Conservation (phyloP, 768 basidiomycete genomes). For the Antrodiella citrinella region DNA sequence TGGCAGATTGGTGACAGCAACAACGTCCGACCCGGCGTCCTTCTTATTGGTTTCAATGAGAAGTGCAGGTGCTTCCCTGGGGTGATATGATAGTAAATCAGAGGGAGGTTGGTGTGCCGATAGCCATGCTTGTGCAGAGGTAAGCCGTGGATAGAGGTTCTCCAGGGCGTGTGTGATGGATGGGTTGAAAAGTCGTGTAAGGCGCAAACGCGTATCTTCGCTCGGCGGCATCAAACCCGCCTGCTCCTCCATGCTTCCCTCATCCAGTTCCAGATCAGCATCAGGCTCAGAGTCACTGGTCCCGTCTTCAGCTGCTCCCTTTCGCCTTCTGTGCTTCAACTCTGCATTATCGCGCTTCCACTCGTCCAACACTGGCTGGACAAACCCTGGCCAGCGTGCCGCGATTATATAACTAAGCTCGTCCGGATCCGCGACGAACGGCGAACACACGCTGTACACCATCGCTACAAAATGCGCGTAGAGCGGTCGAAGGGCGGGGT, state of each 20-base stretch:
- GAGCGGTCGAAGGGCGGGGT: conserved; percentile 46
- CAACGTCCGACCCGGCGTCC: neutral
- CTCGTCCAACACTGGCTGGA: conserved; percentile 54
- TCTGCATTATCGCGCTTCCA: neutral
- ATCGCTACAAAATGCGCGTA: conserved; percentile 56
- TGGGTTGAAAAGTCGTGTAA: conserved; percentile 54
- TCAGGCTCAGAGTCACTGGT: conserved; percentile 15
- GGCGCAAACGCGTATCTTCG: conserved; percentile 59
- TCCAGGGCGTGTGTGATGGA: conserved; percentile 58
- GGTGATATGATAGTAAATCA: conserved; percentile 26
- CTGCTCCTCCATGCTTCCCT: conserved; percentile 11
- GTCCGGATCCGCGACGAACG: conserved; percentile 56
- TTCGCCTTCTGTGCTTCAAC: conserved; percentile 14
- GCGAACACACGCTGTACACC: conserved; percentile 52
- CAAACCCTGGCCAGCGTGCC: conserved; percentile 76
- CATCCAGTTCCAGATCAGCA: conserved; percentile 12
- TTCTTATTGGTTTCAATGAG: neutral
- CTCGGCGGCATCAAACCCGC: conserved; percentile 30
- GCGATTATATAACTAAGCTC: conserved; percentile 73
- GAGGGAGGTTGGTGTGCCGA: conserved; percentile 37
- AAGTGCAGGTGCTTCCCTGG: conserved; percentile 18
- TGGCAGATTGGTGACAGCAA: conserved; percentile 21
- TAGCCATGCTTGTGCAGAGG: conserved; percentile 61
- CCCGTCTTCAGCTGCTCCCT: conserved; percentile 10
- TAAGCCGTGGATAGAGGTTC: conserved; percentile 57